A percentile compares a stretch with the other conserved stretches of the same genome.
phyloP scores from a whole-genome alignment of 2,329 filamentous ascomycete species.

The Knoxdaviesia capensis region DNA sequence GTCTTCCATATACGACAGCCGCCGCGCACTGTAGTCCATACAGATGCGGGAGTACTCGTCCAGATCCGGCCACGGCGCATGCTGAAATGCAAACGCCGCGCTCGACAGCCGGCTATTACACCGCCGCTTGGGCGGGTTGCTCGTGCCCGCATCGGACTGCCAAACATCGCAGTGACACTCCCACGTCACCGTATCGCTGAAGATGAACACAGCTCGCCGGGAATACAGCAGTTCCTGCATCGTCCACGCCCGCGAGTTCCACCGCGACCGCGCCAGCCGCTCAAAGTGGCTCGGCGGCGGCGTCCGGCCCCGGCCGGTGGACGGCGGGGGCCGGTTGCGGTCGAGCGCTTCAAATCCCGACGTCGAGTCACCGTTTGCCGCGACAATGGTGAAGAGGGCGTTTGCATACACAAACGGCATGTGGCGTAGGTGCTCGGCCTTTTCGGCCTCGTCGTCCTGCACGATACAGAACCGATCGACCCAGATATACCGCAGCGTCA shows the following conservation, averaged over 20 bases:
- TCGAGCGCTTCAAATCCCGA: slow-evolving; percentile 17
- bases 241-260: slow-evolving; percentile 22
- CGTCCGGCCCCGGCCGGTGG: slow-evolving; percentile 5
- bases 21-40: slow-evolving; percentile 20
- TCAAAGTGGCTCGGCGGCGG: slow-evolving; percentile 15
- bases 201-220: slow-evolving; percentile 21
- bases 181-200: slow-evolving; percentile 21
- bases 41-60: slow-evolving; percentile 23
- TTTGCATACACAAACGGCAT: slow-evolving; percentile 25
- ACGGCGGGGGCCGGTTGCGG: slow-evolving; percentile 11
- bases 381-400: slow-evolving; percentile 22
- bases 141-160: slow-evolving; percentile 10
- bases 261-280: slow-evolving; percentile 16
- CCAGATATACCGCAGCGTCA: slow-evolving; percentile 23
- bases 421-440: slow-evolving; percentile 18
- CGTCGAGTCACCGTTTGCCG: slow-evolving; percentile 18
- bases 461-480: slow-evolving; percentile 24
- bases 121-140: slow-evolving; percentile 11
- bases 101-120: slow-evolving; percentile 13
- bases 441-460: slow-evolving; percentile 20
- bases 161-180: slow-evolving; percentile 24
- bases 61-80: slow-evolving; percentile 22
- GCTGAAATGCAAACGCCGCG: slow-evolving; percentile 17
- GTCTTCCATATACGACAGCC: slow-evolving; percentile 19
- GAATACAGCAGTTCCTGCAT: slow-evolving; percentile 22